Conservation (phyloP, 2,329 filamentous ascomycete genomes). For the Microdochium trichocladiopsis region DNA sequence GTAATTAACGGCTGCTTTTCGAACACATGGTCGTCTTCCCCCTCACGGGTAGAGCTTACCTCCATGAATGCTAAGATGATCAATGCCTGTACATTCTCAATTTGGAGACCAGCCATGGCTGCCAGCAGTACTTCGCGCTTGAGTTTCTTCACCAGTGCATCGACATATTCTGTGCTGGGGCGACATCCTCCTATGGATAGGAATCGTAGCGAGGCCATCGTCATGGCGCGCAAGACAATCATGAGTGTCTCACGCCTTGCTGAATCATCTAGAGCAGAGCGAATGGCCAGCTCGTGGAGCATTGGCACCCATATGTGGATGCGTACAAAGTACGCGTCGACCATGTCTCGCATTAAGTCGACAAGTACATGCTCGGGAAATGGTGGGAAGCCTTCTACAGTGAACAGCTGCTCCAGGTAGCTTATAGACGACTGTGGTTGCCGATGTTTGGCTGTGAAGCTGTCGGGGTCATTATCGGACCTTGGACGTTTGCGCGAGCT, state of each 20-base stretch:
- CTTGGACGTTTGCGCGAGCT: not conserved
- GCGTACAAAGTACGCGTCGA: slow-evolving; percentile 7
- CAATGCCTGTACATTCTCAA: slow-evolving; percentile 1
- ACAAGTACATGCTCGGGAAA: not conserved
- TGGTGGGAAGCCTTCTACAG: not conserved
- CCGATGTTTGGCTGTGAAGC: not conserved
- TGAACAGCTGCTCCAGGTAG: not conserved
- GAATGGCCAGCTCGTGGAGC: slow-evolving; percentile 7
- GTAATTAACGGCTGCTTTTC: not conserved
- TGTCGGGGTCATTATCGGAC: not conserved
- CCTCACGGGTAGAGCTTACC: slow-evolving; percentile 5
- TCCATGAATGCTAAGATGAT: slow-evolving; percentile 14
- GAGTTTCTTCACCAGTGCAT: slow-evolving; percentile 7
- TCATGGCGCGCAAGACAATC: not conserved
- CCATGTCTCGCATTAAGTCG: slow-evolving; percentile 3
- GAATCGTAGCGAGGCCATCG: not conserved
- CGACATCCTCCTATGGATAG: not conserved
- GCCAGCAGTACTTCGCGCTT: slow-evolving; percentile 4
- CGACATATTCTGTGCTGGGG: not conserved
- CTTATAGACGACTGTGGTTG: not conserved
- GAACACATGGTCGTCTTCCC: not conserved
- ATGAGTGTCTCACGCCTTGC: not conserved
- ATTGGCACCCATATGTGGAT: slow-evolving; percentile 13
- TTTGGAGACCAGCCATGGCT: not conserved
- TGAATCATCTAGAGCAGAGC: slow-evolving; percentile 2